These are phyloP conservation scores for Cardamine occulta DNA, from an alignment of 345 rosid genomes.

Conservation along the genomic window DNA sequence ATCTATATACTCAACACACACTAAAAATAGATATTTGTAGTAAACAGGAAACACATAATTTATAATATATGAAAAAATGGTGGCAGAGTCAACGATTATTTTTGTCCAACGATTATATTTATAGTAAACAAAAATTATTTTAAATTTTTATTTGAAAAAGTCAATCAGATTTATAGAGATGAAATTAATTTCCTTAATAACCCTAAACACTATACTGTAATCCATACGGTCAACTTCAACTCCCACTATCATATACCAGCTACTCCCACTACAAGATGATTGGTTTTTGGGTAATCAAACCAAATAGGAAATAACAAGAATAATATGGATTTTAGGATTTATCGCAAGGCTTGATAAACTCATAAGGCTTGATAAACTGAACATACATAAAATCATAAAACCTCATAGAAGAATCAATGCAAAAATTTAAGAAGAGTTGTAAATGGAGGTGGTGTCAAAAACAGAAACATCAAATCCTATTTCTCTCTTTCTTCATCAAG, in stretches of 20 bases:
- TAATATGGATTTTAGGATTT: too few species aligned
- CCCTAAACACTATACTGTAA: too few species aligned
- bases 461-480: constrained; percentile 6
- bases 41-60: not conserved
- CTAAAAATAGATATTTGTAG: not conserved
- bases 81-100: not conserved
- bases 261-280: too few species aligned
- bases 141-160: too few species aligned
- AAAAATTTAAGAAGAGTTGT: not conserved
- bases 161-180: too few species aligned
- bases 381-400: not conserved
- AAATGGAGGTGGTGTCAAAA: not conserved
- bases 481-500: constrained; percentile 9
- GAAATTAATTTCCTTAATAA: too few species aligned
- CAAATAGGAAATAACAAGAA: too few species aligned
- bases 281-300: too few species aligned
- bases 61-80: not conserved
- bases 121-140: too few species aligned
- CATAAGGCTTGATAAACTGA: not conserved
- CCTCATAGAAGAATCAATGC: not conserved
- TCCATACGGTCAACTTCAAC: too few species aligned
- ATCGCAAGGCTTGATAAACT: not conserved
- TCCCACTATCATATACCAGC: too few species aligned
- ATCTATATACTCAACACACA: not conserved
- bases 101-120: too few species aligned